Evolutionary conservation across 805 yeast species (phyloP), one percentile per base, ranked within the genome.

Genomic region (Yamadazyma olivae): DNA sequence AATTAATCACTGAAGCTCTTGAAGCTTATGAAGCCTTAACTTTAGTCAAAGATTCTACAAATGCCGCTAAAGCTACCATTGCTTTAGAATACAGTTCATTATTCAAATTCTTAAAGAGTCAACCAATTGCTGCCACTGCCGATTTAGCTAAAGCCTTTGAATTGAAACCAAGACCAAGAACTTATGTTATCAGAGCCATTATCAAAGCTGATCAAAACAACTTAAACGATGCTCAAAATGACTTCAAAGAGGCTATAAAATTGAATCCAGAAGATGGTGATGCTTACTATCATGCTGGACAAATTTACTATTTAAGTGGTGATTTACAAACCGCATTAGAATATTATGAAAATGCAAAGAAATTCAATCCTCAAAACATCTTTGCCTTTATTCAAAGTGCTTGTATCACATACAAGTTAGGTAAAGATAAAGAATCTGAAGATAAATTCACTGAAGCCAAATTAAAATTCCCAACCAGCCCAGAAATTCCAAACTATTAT

Each of bases 401-500:
- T 24, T 93, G 96, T 61, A 78, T 90, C 51, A 78, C 84, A 44
- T 90, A 90, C 75, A 85, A 89, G 69, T 76, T 77, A 57, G 86
- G 84, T 35, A 66, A 75, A 30, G 59, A 70, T 36, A 72, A 67
- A 24, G 77, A 71, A 34, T 79, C 91, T 48, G 81, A 77, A 56
- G 71, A 74, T 46, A 64, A 74, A 40, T 88, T 88, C 64, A 72
- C 75, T 43, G 80, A 74, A 42, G 88, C 91, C 24, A 79, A 76
- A 54, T 70, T 73, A 59, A 74, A 74, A 59, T 87, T 87, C 77
- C 90, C 96, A 49, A 76, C 90, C 17, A 75, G 84, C 35, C 87
- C 98, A 38, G 96, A 88, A 61, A 83, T 89, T 50, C 95, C 93
- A 68, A 90, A 88, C 70, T 93, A 89, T 65, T 89, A 81, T 57